Evolutionary conservation across 495 filamentous ascomycete genomes (phyloP), one percentile per base, ranked within the genome.

Genomic region (Mycothermus thermophilus): DNA sequence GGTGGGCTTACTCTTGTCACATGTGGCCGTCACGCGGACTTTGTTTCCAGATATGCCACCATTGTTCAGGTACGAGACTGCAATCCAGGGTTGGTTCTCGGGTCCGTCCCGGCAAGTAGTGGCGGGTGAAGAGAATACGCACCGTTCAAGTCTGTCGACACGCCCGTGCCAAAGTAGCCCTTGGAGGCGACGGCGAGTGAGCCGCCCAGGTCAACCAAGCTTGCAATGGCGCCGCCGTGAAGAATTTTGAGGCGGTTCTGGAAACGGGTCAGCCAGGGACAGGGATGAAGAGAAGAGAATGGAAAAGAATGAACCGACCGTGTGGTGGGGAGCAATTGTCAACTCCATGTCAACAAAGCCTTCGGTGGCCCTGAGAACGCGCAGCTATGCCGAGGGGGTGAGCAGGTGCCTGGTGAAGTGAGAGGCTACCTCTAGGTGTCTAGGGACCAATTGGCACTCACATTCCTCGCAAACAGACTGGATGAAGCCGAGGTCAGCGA

Each of bases 221-320:
- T 85, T 12, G 90, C 88, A 48, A 96, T 86, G 12, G 90, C 92
- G 24, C 88, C 90, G 28, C 90, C 90, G 62, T 97, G 90, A 41
- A 96, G 67, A 32, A 84, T 94, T 30, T 75, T 77, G 7, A 96
- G 67, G 14, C 90, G 77, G 50, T 95, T 97, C 84, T 92, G 39
- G 2, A 11, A 1, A 15, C n/a, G n/a, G n/a, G 37, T 10, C 4
- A 11, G 34, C 42, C 17, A 29, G 26, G 32, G 5, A n/a, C n/a
- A n/a, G n/a, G n/a, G n/a, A n/a, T 27, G n/a, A 2, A 8, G 14
- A 7, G 11, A 13, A 16, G 19, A 17, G 18, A 14, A 23, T 11
- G 27, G 12, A 15, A 0, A 30, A n/a, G n/a, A n/a, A n/a, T n/a
- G n/a, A 8, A 23, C 64, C 41, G 58, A 93, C 86, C 4, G 88